Evolutionary conservation across 208 protist species (phyloP).

Genomic region (Leishmania aethiopica): DNA sequence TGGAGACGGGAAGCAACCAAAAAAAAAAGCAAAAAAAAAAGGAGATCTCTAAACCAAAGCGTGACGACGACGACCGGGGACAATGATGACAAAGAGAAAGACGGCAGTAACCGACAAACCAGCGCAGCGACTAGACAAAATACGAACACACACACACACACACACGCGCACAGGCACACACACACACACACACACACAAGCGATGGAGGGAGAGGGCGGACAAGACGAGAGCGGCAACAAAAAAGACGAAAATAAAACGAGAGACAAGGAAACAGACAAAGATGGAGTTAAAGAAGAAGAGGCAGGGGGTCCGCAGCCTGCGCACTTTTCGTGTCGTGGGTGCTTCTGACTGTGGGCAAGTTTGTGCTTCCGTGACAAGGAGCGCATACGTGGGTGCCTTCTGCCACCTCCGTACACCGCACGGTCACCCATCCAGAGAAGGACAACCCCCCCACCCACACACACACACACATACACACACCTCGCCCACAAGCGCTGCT

Average conservation of each 20-base stretch:
- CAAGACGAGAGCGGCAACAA: conserved; percentile 2
- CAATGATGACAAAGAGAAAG: conserved; percentile 1
- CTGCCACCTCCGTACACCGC: background rate
- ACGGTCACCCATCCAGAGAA: background rate
- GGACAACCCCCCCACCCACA: background rate
- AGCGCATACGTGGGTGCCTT: background rate
- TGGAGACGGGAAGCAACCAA: background rate
- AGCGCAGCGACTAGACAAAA: background rate
- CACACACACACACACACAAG: background rate
- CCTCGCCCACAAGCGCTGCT: background rate
- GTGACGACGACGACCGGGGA: background rate
- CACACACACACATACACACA: no score
- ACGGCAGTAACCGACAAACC: background rate
- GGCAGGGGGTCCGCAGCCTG: background rate
- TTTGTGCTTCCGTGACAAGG: background rate
- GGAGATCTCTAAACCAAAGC: background rate
- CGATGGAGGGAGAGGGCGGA: background rate
- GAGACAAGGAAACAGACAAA: conserved; percentile 6
- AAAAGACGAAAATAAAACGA: background rate
- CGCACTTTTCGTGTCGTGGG: no score
- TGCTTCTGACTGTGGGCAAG: background rate
- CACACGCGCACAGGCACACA: background rate
- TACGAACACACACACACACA: background rate
- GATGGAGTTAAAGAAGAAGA: conserved; percentile 20
- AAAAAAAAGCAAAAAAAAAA: background rate